Base-by-base conservation (phyloP, 75 land plant species). In the Cupressus sempervirens region DNA sequence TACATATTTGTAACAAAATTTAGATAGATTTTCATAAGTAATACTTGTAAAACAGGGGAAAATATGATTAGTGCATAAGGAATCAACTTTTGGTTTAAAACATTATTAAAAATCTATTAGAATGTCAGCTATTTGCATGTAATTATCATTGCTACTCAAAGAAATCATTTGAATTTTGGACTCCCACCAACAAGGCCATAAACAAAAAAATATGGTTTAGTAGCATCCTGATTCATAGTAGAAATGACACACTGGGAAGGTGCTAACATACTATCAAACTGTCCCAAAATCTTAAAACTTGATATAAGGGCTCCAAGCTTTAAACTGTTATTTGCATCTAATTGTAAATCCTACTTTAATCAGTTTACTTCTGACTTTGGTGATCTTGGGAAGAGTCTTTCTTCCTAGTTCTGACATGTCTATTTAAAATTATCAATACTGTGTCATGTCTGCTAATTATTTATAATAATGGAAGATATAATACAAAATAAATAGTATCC, bases 201-300 rank as follows among this genome's bases (percentile, higher is more conserved):
- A 67, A 89, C 43, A 75, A 90, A 88, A n/a, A 81, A 84, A 53
- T 93, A 89, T 54, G 93, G 93, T 83, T 89, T 92, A 77, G 88
- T 82, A 82, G 93, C 94, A 62, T 93, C 93, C 87, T 76, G 88
- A 82, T 93, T 93, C 16, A 95, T 95, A 45, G 93, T 92, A 74
- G 75, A 36, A n/a, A 86, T 86, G 13, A 92, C 88, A 41, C 89
- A 88, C 75, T 89, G 67, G 20, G 94, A 96, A 70, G 96, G 91
- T 62, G 85, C 87, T 77, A 96, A 52, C 1, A 96, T 89, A n/a
- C 86, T 88, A 58, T 93, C 88, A 82, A 94, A 96, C 81, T 94
- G 95, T 73, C 91, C 93, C 85, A 96, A 86, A 29, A 89, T 41
- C 87, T 96, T 89, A 77, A 96, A 87, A 76, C 93, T 88, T 35